Evolutionary conservation across 768 basidiomycete genomes (phyloP), one percentile per base, ranked within the genome.

Genomic region (Russula griseocarnosa): DNA sequence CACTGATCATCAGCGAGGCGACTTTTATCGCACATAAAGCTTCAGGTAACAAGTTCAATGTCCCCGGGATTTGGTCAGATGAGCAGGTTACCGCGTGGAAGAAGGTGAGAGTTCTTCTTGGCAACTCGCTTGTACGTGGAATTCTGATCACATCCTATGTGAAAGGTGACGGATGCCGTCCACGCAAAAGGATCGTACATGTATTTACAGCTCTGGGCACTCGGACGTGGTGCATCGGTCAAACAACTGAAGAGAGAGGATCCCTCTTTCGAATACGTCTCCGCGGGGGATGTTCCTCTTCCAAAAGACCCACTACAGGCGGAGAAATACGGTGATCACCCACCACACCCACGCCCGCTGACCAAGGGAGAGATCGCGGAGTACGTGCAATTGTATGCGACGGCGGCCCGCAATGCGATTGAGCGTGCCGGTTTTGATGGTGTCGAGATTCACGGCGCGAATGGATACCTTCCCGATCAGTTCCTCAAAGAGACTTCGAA

Each of bases 1-100:
- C 81, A 0, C 72, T 87, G 18, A 72, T 84, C 44, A 79, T 90
- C 63, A 74, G 83, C 4, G 86, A 88, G 71, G 85, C 78, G 0
- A 84, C 85, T 1, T 75, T 79, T 58, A 81, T 89, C 55, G 77
- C 81, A 0, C 70, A 72, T 1, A 67, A 78, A 6, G 83, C 84
- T 81, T 82, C 7, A 82, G 84, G 4, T 75, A 72, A 38, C 8
- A 11, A 16, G 2, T 50, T 50, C 11, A 34, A 76, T 62, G 73
- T 77, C 1, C 83, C 84, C 0, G 83, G 84, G 0, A 79, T 84
- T 36, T 84, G 77, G 74, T 77, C 68, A 10, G 70, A 74, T 5
- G 80, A 79, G n/a, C 85, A 86, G 65, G 75, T 85, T 38, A 68
- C 62, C 0, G 81, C 73, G 0, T 88, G 86, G 86, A 83, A 82